A percentile compares a stretch with the other conserved stretches of the same genome.
Evolutionary conservation across 2,329 filamentous ascomycete species (phyloP).

Genomic region (Cylindrodendrum hubeiense): DNA sequence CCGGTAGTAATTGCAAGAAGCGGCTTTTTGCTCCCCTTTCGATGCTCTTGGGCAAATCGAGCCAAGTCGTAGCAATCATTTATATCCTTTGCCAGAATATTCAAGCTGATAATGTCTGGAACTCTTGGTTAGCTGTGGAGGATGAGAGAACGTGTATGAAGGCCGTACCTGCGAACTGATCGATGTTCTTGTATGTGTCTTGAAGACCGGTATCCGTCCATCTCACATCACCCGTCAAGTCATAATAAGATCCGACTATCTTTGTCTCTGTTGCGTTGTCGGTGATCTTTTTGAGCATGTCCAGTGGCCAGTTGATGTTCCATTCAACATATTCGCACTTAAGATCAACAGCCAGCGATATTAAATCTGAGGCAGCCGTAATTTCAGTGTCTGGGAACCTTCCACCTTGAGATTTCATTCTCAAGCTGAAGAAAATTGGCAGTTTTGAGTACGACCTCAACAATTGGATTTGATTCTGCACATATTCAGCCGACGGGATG

Average conservation of each 20-base stretch:
- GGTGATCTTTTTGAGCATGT: not conserved
- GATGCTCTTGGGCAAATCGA: not conserved
- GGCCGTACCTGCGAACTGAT: constrained; percentile 4
- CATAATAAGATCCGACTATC: constrained; percentile 3
- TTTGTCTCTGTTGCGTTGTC: not conserved
- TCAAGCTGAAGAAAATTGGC: constrained; percentile 6
- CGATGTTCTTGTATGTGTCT: not conserved
- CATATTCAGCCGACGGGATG: not conserved
- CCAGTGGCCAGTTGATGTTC: not conserved
- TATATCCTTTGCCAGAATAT: not conserved
- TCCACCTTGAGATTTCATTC: constrained; percentile 9
- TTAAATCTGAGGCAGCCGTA: not conserved
- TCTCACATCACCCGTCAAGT: not conserved
- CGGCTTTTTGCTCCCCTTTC: not conserved
- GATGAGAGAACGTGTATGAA: too few relatives aligned
- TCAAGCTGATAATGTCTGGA: constrained; percentile 9
- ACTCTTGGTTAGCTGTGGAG: not conserved
- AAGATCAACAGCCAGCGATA: constrained; percentile 7
- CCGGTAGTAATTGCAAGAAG: not conserved
- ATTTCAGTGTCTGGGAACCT: not conserved
- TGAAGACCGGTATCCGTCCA: not conserved
- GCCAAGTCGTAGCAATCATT: constrained; percentile 7
- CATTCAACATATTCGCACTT: constrained; percentile 12
- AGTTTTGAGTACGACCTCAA: constrained; percentile 9
- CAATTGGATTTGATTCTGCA: constrained; percentile 2